Evolutionary conservation across 1,284 basidiomycete genomes (phyloP).

Genomic region (Athelia sp.): DNA sequence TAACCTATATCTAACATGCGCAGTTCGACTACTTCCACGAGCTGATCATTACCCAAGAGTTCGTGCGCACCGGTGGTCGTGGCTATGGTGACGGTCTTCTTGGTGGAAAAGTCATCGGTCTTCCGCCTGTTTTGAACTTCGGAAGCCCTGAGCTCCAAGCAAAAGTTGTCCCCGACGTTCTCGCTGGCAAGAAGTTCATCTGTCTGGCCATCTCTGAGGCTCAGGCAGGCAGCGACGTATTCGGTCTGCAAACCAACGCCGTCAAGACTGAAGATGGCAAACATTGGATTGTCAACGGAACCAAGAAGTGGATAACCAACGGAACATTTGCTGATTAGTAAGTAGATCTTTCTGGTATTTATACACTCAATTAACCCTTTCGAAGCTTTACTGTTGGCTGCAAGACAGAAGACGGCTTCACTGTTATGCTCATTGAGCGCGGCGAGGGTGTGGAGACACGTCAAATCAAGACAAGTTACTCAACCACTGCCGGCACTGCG

Average conservation of each 20-base stretch:
- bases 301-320: slow-evolving; percentile 84
- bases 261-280: slow-evolving; percentile 81
- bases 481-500: slow-evolving; percentile 73
- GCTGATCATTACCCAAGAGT: slow-evolving; percentile 86
- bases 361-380: neutral
- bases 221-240: slow-evolving; percentile 89
- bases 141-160: slow-evolving; percentile 74
- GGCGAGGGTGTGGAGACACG: slow-evolving; percentile 78
- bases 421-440: slow-evolving; percentile 79
- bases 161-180: slow-evolving; percentile 75
- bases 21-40: slow-evolving; percentile 78
- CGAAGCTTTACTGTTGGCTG: slow-evolving; percentile 63
- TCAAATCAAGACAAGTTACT: slow-evolving; percentile 83
- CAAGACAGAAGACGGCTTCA: slow-evolving; percentile 73
- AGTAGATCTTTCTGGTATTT: slow-evolving; percentile 6
- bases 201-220: slow-evolving; percentile 86
- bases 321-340: slow-evolving; percentile 65
- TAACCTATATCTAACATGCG: slow-evolving; percentile 1
- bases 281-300: slow-evolving; percentile 82
- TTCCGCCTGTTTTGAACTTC: slow-evolving; percentile 84
- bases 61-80: slow-evolving; percentile 67
- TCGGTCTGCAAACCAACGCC: slow-evolving; percentile 79
- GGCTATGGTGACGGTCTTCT: slow-evolving; percentile 71
- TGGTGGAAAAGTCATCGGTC: slow-evolving; percentile 73
- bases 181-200: slow-evolving; percentile 76